Percentiles rank a stretch among this genome's conserved stretches.
Conservation (phyloP, 2,329 filamentous ascomycete species). For the Gaeumannomyces tritici region DNA sequence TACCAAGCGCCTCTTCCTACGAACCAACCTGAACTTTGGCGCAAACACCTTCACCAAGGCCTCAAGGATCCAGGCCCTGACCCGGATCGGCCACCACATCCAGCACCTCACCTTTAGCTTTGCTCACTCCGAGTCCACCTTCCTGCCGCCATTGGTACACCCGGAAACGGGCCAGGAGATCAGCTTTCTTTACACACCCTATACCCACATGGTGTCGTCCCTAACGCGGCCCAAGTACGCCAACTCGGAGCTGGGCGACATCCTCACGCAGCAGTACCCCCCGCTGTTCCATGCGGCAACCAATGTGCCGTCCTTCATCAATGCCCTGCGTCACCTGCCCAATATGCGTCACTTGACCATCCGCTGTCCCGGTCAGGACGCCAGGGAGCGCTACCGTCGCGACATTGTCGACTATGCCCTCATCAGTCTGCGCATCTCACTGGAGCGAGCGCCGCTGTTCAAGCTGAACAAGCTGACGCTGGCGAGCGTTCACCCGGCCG, state of each 20-base stretch:
- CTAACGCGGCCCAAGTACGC: conserved; percentile 68
- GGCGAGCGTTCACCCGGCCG: conserved; percentile 62
- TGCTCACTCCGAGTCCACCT: conserved; percentile 63
- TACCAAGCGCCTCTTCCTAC: conserved; percentile 59
- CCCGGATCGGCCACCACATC: conserved; percentile 69
- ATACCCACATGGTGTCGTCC: conserved; percentile 53
- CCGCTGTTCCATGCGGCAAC: conserved; percentile 84
- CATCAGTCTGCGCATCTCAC: conserved; percentile 73
- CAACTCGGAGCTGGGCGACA: conserved; percentile 66
- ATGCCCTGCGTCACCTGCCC: conserved; percentile 57
- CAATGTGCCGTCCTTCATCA: conserved; percentile 76
- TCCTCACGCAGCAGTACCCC: conserved; percentile 79
- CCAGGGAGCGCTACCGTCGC: conserved; percentile 61
- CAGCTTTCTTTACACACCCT: conserved; percentile 72
- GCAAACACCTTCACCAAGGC: conserved; percentile 68
- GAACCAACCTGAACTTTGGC: conserved; percentile 61
- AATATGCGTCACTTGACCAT: conserved; percentile 68
- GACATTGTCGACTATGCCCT: conserved; percentile 81
- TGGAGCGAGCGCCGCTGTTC: conserved; percentile 62
- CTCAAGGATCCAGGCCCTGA: conserved; percentile 62
- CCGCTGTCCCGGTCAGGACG: conserved; percentile 63
- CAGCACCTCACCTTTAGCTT: conserved; percentile 70
- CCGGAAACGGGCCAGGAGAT: conserved; percentile 68
- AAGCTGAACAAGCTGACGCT: conserved; percentile 63
- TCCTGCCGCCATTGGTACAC: conserved; percentile 76